A percentile compares a stretch with the other conserved stretches of the same genome.
These are phyloP conservation scores for Plasmopara viticola DNA, from an alignment of 352 stramenopile genomes.

Conservation along the genomic window DNA sequence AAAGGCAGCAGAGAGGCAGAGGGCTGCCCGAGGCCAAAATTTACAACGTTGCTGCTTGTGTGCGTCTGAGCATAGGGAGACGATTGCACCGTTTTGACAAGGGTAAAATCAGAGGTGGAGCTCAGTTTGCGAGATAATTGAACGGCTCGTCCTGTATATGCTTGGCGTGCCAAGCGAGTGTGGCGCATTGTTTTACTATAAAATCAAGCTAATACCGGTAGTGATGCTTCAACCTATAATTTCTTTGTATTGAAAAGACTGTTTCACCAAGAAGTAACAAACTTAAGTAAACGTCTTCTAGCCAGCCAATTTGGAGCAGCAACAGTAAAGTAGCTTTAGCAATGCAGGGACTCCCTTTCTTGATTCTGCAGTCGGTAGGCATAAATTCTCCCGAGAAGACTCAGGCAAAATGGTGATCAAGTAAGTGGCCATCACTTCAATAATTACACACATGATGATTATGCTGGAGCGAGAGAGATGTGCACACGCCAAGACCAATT, in stretches of 20 bases:
- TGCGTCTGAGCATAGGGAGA: constrained; percentile 65
- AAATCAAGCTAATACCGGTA: no score
- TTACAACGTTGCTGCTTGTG: constrained; percentile 56
- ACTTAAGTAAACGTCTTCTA: constrained; percentile 52
- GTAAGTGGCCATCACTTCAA: constrained; percentile 43
- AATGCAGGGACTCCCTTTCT: constrained; percentile 2
- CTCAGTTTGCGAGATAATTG: constrained; percentile 3
- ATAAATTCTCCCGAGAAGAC: constrained; percentile 88
- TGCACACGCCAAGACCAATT: background rate
- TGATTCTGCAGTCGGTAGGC: constrained; percentile 47
- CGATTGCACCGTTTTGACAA: constrained; percentile 41
- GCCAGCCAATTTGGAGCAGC: constrained; percentile 66
- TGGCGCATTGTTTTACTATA: background rate
- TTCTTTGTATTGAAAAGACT: no score
- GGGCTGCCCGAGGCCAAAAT: constrained; percentile 83
- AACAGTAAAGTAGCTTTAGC: constrained; percentile 43
- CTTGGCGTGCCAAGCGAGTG: background rate
- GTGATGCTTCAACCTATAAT: no score
- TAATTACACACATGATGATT: background rate
- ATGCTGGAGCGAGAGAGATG: constrained; percentile 4
- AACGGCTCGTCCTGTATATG: constrained; percentile 4
- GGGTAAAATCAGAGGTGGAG: background rate
- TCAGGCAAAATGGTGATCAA: constrained; percentile 88
- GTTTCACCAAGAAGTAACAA: constrained; percentile 1
- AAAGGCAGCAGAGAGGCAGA: constrained; percentile 70